Evolutionary conservation across 169 alveolate genomes (phyloP).

Genomic region (Amoebophrya sp.): DNA sequence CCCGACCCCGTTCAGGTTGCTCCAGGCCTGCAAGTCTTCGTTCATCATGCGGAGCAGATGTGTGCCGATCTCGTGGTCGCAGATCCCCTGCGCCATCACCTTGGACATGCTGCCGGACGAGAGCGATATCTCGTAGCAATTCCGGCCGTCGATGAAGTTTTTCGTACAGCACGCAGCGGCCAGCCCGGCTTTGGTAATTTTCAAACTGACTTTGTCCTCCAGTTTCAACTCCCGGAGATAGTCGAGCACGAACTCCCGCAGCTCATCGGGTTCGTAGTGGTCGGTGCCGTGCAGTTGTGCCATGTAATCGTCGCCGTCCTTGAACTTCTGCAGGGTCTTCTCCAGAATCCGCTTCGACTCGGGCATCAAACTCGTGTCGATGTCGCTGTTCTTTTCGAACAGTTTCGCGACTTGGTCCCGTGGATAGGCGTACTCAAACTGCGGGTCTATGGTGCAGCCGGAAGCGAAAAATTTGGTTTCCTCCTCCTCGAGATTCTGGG

Average conservation of each 20-base stretch:
- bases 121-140: neutral
- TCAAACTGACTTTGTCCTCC: neutral
- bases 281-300: neutral
- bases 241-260: neutral
- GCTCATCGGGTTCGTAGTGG: neutral
- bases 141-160: neutral
- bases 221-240: neutral
- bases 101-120: neutral
- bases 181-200: neutral
- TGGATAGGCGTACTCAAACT: neutral
- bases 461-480: neutral
- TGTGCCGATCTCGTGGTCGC: slow-evolving; percentile 52
- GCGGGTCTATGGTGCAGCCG: neutral
- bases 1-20: neutral
- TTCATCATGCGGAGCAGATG: slow-evolving; percentile 51
- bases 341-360: neutral
- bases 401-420: neutral
- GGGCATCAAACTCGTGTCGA: neutral
- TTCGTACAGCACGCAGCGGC: slow-evolving; percentile 13
- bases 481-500: neutral
- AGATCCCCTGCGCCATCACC: slow-evolving; percentile 41
- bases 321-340: neutral
- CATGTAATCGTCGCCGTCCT: slow-evolving; percentile 12
- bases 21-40: slow-evolving; percentile 33
- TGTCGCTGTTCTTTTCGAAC: neutral